Evolutionary conservation across 1,284 basidiomycete genomes (phyloP).

Genomic region (Butyriboletus appendiculatus): DNA sequence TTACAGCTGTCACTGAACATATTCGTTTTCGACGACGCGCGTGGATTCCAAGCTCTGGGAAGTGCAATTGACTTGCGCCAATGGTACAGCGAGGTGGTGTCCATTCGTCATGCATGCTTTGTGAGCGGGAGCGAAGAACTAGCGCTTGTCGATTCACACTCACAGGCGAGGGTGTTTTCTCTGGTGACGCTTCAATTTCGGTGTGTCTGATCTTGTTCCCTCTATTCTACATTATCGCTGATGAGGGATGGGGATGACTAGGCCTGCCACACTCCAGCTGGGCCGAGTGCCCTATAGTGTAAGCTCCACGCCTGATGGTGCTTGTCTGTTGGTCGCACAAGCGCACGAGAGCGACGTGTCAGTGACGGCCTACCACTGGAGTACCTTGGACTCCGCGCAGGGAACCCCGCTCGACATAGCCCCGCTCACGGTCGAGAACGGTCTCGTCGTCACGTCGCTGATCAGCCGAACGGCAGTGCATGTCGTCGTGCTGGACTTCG

Average conservation of each 20-base stretch:
- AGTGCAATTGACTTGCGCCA: constrained; percentile 39
- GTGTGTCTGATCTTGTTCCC: constrained; percentile 29
- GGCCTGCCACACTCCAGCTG: constrained; percentile 26
- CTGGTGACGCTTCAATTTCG: constrained; percentile 51
- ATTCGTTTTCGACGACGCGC: constrained; percentile 46
- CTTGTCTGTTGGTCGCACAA: constrained; percentile 44
- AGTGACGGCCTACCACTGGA: constrained; percentile 27
- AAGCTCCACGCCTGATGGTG: constrained; percentile 50
- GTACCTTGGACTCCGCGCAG: constrained; percentile 23
- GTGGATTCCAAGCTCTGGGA: constrained; percentile 38
- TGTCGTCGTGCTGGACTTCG: constrained; percentile 41
- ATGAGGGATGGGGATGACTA: not conserved
- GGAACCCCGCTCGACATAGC: constrained; percentile 19
- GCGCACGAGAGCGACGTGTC: constrained; percentile 25
- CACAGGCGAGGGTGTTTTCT: constrained; percentile 49
- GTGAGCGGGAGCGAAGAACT: constrained; percentile 51
- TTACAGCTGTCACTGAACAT: constrained; percentile 42
- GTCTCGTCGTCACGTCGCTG: constrained; percentile 44
- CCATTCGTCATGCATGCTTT: constrained; percentile 37
- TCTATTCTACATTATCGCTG: not conserved
- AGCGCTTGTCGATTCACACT: constrained; percentile 44
- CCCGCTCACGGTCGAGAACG: not conserved
- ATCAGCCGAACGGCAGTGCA: constrained; percentile 43
- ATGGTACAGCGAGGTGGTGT: constrained; percentile 43
- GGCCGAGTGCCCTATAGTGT: constrained; percentile 19